Percentiles rank a stretch among this genome's conserved stretches.
Evolutionary conservation across 2,329 filamentous ascomycete genomes (phyloP).

Genomic region (Alternaria novae-zelandiae): DNA sequence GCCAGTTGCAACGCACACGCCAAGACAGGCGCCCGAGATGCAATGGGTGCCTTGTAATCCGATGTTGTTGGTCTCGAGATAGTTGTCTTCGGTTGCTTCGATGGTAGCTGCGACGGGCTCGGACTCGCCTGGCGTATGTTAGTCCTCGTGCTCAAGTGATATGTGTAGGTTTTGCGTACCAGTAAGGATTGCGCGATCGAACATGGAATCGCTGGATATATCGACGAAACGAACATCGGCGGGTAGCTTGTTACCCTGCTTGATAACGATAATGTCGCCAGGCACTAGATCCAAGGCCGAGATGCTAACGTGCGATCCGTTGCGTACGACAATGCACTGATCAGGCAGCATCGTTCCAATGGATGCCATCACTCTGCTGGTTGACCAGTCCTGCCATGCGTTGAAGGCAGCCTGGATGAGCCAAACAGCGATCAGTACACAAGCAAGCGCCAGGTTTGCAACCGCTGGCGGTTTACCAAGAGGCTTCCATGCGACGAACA

Average conservation of each 20-base stretch:
- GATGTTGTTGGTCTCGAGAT: conserved; percentile 77
- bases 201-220: conserved; percentile 71
- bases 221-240: conserved; percentile 75
- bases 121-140: conserved; percentile 63
- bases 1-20: conserved; percentile 74
- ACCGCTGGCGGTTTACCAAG: conserved; percentile 73
- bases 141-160: background rate
- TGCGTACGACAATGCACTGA: conserved; percentile 68
- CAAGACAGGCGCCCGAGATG: conserved; percentile 69
- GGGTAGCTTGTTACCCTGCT: conserved; percentile 75
- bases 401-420: conserved; percentile 58
- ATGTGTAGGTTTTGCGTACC: conserved; percentile 49
- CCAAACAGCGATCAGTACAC: conserved; percentile 76
- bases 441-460: conserved; percentile 75
- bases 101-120: conserved; percentile 68
- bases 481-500: conserved; percentile 79
- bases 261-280: conserved; percentile 72
- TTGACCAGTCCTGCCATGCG: conserved; percentile 76
- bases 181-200: conserved; percentile 76
- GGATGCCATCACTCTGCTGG: conserved; percentile 76
- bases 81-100: conserved; percentile 71
- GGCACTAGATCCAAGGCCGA: conserved; percentile 70
- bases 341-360: conserved; percentile 84
- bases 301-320: conserved; percentile 59
- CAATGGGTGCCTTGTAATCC: conserved; percentile 82